phyloP scores from a whole-genome alignment of 129 eudicot genomes.

The Logfia minima region DNA sequence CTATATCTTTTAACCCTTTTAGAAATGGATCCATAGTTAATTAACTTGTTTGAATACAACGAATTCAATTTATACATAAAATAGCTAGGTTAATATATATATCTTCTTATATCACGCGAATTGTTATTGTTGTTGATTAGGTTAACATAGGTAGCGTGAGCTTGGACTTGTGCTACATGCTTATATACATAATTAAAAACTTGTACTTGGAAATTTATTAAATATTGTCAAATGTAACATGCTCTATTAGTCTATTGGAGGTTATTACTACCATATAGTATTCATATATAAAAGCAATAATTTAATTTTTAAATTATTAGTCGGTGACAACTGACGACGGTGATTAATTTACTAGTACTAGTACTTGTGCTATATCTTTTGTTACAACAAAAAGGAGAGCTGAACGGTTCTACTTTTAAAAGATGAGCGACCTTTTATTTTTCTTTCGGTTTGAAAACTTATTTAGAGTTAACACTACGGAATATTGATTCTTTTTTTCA shows the following conservation, averaged over 20 bases:
- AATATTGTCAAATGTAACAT: constrained; percentile 10
- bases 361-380: no score
- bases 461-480: no score
- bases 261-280: neutral
- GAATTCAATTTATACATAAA: neutral
- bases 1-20: no score
- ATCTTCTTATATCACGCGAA: no score
- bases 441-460: no score
- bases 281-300: neutral
- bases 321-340: constrained; percentile 18
- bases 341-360: constrained; percentile 21
- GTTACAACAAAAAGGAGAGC: no score
- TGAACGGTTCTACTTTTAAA: no score
- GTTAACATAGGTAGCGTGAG: constrained; percentile 14
- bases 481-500: no score
- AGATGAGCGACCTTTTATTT: no score
- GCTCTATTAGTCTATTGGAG: constrained; percentile 10
- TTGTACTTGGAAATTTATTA: neutral
- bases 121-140: no score
- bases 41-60: neutral
- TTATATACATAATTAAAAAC: neutral
- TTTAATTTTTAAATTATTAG: neutral
- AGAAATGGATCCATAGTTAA: neutral
- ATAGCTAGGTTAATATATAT: no score
- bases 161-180: constrained; percentile 20